phyloP scores from a whole-genome alignment of 169 alveolate genomes.

The Perkinsus chesapeaki region DNA sequence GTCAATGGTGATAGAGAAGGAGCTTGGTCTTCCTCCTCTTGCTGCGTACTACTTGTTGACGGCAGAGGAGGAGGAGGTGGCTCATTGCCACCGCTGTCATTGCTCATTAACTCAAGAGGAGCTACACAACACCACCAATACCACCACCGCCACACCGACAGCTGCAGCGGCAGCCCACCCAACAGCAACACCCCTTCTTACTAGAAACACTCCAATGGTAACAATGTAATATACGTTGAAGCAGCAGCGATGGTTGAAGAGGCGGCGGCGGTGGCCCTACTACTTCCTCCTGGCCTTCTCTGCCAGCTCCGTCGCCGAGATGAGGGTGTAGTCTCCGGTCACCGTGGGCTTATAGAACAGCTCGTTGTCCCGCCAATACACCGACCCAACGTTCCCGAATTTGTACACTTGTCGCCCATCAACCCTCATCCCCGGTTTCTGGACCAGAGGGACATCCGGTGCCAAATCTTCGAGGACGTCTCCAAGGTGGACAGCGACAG shows the following conservation, averaged over 20 bases:
- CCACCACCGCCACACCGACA: background rate
- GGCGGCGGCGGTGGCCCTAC: too few relatives aligned
- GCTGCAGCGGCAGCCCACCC: background rate
- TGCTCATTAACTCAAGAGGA: background rate
- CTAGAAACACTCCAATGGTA: background rate
- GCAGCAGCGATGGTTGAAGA: too few relatives aligned
- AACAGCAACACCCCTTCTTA: background rate
- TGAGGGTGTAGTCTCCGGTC: background rate
- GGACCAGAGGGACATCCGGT: background rate
- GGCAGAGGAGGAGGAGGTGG: background rate
- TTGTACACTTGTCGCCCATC: background rate
- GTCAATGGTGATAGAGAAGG: too few relatives aligned
- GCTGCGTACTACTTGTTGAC: too few relatives aligned
- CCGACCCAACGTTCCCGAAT: background rate
- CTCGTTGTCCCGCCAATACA: background rate
- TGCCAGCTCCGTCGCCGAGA: background rate
- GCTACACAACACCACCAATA: background rate
- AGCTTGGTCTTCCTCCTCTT: too few relatives aligned
- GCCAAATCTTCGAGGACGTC: background rate
- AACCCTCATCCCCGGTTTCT: background rate
- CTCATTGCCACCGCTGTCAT: background rate
- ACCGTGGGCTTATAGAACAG: background rate
- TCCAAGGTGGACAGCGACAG: background rate
- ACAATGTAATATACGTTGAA: background rate
- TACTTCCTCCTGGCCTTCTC: background rate